phyloP scores from a whole-genome alignment of 2,329 filamentous ascomycete genomes.

The Colletotrichum sp. region DNA sequence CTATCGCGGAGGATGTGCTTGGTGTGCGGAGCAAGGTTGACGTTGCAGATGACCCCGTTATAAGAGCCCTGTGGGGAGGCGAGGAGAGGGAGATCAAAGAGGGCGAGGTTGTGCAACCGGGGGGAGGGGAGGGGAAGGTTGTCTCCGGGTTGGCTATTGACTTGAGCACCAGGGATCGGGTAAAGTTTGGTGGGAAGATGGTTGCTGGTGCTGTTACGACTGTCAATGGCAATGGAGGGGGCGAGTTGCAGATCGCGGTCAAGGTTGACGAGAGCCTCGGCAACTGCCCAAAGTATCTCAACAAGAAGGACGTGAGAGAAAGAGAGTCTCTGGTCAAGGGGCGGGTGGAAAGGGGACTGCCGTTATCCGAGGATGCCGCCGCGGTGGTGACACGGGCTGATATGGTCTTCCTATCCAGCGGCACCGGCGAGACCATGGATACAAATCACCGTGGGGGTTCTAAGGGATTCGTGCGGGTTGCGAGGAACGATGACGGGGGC shows the following conservation, averaged over 20 bases:
- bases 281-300: slow-evolving; percentile 89
- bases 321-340: neutral
- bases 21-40: slow-evolving; percentile 69
- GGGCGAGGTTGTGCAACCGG: slow-evolving; percentile 36
- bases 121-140: slow-evolving; percentile 39
- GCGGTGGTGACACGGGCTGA: slow-evolving; percentile 69
- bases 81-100: slow-evolving; percentile 42
- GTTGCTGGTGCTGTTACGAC: slow-evolving; percentile 62
- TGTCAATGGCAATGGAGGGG: slow-evolving; percentile 33
- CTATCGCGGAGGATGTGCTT: slow-evolving; percentile 67
- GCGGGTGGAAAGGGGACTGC: slow-evolving; percentile 33
- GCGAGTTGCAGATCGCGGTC: slow-evolving; percentile 62
- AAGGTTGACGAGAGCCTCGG: slow-evolving; percentile 76
- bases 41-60: slow-evolving; percentile 70
- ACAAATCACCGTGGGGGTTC: slow-evolving; percentile 82
- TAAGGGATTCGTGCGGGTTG: slow-evolving; percentile 74
- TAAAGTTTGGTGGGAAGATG: slow-evolving; percentile 77
- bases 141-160: slow-evolving; percentile 66
- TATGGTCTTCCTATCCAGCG: slow-evolving; percentile 79
- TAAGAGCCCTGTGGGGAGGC: slow-evolving; percentile 64
- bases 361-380: slow-evolving; percentile 59
- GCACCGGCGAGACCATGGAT: slow-evolving; percentile 75
- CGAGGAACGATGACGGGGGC: slow-evolving; percentile 55
- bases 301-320: slow-evolving; percentile 67
- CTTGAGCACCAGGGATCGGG: slow-evolving; percentile 69